These are phyloP conservation scores for Stygiomarasmius scandens DNA, from an alignment of 1,284 basidiomycete species.

Conservation along the genomic window DNA sequence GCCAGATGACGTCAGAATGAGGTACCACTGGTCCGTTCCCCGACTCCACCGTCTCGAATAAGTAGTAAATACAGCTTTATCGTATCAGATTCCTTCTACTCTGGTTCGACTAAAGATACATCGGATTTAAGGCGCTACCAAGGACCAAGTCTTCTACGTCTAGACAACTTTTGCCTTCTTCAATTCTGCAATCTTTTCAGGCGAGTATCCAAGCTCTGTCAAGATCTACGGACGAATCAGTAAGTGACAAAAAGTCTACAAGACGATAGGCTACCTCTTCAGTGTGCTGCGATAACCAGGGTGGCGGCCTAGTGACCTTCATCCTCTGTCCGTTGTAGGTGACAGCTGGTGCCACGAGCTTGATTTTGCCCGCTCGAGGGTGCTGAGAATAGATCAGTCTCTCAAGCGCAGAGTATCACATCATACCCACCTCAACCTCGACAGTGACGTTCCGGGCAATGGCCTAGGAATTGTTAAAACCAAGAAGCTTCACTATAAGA, in stretches of 20 bases:
- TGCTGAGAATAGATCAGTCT: constrained; percentile 46
- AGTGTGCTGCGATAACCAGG: constrained; percentile 85
- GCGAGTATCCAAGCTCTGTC: constrained; percentile 68
- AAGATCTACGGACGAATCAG: constrained; percentile 51
- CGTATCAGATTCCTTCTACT: too few relatives aligned
- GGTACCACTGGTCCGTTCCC: too few relatives aligned
- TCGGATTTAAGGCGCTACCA: too few relatives aligned
- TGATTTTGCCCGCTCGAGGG: constrained; percentile 80
- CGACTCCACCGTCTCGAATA: constrained; percentile 1
- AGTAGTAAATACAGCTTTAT: not conserved
- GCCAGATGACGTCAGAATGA: too few relatives aligned
- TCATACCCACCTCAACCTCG: constrained; percentile 45
- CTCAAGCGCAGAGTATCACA: not conserved
- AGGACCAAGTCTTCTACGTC: too few relatives aligned
- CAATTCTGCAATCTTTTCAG: constrained; percentile 56
- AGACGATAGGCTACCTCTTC: constrained; percentile 54
- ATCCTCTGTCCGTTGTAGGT: constrained; percentile 85
- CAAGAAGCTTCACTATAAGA: not conserved
- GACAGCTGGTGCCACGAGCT: constrained; percentile 86
- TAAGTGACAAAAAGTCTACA: constrained; percentile 8
- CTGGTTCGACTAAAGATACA: too few relatives aligned
- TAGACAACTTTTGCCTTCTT: constrained; percentile 58
- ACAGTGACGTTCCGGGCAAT: constrained; percentile 46
- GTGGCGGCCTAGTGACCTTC: constrained; percentile 76
- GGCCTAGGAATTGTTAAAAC: constrained; percentile 33